Evolutionary conservation across 129 eudicot genomes (phyloP), one percentile per base, ranked within the genome.

Genomic region (Escallonia rubra): DNA sequence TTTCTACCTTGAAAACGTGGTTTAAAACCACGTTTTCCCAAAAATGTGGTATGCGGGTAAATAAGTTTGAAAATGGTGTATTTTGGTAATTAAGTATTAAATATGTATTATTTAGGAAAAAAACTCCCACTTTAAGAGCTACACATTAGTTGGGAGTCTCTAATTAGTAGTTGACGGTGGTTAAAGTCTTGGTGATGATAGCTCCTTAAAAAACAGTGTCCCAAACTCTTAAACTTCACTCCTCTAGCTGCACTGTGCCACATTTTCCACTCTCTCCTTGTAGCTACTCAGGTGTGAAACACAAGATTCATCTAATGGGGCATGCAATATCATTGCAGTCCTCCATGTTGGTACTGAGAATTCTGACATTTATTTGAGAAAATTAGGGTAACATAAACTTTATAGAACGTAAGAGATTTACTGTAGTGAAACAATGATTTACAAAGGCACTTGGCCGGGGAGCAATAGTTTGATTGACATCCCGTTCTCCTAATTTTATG

Each of bases 291-390:
- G 54, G 56, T 58, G 72, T 66, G 72, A 66, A n/a, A 16, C 68
- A 49, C 78, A 74, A 74, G 78, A 16, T 59, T 14, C 66, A n/a
- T 55, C 42, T 65, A 15, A 16, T 45, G 45, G 78, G 43, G 41
- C 47, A 62, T 65, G 40, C 67, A 58, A 50, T 23, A 74, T 74
- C 59, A 74, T 73, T 73, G 70, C 71, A 57, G 11, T 48, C 49
- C 58, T 50, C 34, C 12, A 9, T 12, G 55, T 14, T 4, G 56
- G 69, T 65, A 50, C 11, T 43, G n/a, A 23, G 7, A 61, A 45
- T 64, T 64, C 44, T 47, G 2, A 8, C 11, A 3, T 12, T 12
- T 8, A 47, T 46, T 46, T 46, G 7, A 23, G 52, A 64, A 40
- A 64, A 43, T 39, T 43, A 15, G 12, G 48, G 3, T 43, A 41